These are phyloP conservation scores for Claviceps paspali DNA, from an alignment of 2,329 filamentous ascomycete genomes.

Conservation along the genomic window DNA sequence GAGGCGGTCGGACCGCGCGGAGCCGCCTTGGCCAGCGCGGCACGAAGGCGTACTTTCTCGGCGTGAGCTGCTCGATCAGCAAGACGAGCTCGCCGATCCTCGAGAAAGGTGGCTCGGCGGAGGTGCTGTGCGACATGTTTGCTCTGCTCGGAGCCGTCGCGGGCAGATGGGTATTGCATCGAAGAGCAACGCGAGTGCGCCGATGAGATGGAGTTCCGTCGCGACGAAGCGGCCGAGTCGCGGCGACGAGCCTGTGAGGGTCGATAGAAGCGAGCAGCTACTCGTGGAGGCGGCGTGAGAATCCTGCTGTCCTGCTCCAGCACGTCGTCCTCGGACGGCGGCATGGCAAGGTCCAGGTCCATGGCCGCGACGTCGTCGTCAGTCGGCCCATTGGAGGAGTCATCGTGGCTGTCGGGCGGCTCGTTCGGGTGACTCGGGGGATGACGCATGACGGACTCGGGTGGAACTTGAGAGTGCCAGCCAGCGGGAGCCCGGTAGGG, in stretches of 20 bases:
- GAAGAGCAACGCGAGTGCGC: slow-evolving; percentile 54
- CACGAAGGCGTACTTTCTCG: slow-evolving; percentile 65
- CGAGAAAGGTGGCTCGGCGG: slow-evolving; percentile 65
- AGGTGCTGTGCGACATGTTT: slow-evolving; percentile 66
- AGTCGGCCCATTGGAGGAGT: slow-evolving; percentile 15
- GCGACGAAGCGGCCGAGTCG: slow-evolving; percentile 62
- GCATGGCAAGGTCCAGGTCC: slow-evolving; percentile 23
- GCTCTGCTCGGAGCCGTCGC: slow-evolving; percentile 47
- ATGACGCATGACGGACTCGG: slow-evolving; percentile 24
- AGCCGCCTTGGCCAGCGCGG: slow-evolving; percentile 57
- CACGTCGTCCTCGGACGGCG: slow-evolving; percentile 21
- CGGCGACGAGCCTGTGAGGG: slow-evolving; percentile 51
- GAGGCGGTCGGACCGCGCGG: slow-evolving; percentile 48
- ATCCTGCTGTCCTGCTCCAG: slow-evolving; percentile 20
- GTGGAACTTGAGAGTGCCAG: neutral
- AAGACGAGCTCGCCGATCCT: slow-evolving; percentile 63
- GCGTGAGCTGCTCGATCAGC: slow-evolving; percentile 70
- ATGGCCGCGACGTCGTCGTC: slow-evolving; percentile 17
- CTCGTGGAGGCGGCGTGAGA: slow-evolving; percentile 55
- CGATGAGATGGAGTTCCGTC: slow-evolving; percentile 67
- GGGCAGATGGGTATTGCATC: slow-evolving; percentile 35
- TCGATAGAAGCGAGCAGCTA: slow-evolving; percentile 65
- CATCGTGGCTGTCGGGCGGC: slow-evolving; percentile 24
- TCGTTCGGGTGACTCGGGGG: slow-evolving; percentile 26
- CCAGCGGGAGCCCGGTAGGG: neutral